These are phyloP conservation scores for Claviceps sorghi DNA, from an alignment of 2,329 filamentous ascomycete genomes.

Conservation along the genomic window DNA sequence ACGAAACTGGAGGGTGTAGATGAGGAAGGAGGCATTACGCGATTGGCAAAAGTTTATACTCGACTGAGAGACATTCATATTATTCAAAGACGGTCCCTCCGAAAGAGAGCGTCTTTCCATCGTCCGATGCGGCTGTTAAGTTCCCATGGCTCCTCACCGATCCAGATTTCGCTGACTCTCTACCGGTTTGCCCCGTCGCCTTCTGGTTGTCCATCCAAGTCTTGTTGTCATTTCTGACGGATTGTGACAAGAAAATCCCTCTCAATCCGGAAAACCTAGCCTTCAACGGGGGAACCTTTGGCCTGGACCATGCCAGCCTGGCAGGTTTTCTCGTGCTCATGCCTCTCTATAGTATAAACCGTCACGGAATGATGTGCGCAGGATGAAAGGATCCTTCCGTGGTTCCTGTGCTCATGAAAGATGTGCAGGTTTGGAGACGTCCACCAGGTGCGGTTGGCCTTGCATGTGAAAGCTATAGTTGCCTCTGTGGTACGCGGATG, in stretches of 20 bases:
- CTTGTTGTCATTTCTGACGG: background rate
- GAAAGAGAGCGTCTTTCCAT: background rate
- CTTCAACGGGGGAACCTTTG: too few relatives aligned
- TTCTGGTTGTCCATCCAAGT: background rate
- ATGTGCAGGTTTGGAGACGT: too few relatives aligned
- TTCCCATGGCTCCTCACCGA: too few relatives aligned
- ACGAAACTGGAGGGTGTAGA: background rate
- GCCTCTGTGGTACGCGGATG: too few relatives aligned
- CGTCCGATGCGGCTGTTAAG: background rate
- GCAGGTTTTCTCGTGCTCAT: background rate
- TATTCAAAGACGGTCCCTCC: background rate
- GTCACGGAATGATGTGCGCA: background rate
- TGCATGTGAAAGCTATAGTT: too few relatives aligned
- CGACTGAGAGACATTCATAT: background rate
- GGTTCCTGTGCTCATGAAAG: background rate
- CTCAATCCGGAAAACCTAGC: background rate
- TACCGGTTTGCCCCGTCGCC: too few relatives aligned
- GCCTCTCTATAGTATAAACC: background rate
- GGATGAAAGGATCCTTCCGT: background rate
- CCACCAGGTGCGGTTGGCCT: too few relatives aligned
- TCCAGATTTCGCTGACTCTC: too few relatives aligned
- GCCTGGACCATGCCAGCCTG: background rate
- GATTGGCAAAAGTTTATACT: background rate
- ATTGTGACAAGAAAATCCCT: background rate
- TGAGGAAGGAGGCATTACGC: background rate